Percentiles rank a stretch among this genome's conserved stretches.
Evolutionary conservation across 257 asterid species (phyloP).

Genomic region (Nicotiana paniculata): DNA sequence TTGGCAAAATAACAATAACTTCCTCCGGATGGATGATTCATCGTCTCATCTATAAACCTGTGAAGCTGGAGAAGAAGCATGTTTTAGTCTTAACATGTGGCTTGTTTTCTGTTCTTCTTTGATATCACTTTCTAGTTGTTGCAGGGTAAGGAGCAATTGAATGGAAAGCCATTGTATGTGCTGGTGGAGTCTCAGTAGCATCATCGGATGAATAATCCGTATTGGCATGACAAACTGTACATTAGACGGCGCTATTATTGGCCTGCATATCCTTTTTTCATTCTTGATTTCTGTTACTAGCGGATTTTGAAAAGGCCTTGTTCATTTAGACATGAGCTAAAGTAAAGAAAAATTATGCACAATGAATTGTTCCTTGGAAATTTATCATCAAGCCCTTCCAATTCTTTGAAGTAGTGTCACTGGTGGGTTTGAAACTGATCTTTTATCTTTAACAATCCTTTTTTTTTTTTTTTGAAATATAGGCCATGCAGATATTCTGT

Average conservation of each 20-base stretch:
- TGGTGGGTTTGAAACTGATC: background rate
- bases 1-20: background rate
- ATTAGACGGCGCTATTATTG: slow-evolving; percentile 13
- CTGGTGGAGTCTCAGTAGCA: slow-evolving; percentile 61
- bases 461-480: no score
- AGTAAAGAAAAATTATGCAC: background rate
- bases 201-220: background rate
- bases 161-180: slow-evolving; percentile 65
- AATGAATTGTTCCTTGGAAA: background rate
- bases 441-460: background rate
- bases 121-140: background rate
- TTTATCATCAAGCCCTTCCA: background rate
- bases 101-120: background rate
- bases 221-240: slow-evolving; percentile 15
- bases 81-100: background rate
- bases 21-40: background rate
- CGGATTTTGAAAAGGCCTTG: slow-evolving; percentile 3
- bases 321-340: slow-evolving; percentile 9
- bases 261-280: background rate
- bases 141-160: slow-evolving; percentile 60
- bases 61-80: background rate
- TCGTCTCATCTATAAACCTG: background rate
- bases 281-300: slow-evolving; percentile 2
- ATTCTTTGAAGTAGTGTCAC: background rate
- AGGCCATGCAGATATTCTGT: no score